phyloP scores from a whole-genome alignment of 2,329 filamentous ascomycete species.

The Dichotomopilus funicola region DNA sequence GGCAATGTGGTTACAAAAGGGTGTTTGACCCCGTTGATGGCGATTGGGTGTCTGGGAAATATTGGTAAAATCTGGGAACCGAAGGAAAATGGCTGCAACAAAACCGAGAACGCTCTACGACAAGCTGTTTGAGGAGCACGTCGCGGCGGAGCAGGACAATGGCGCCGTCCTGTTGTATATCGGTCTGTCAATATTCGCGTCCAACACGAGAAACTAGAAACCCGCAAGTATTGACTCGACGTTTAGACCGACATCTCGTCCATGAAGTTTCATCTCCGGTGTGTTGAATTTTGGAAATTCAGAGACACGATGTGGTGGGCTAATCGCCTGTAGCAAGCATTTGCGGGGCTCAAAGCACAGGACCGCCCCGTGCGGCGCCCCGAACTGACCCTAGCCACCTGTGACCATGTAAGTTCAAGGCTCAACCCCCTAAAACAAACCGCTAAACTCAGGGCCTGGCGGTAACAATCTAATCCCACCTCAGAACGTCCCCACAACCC shows the following conservation, averaged over 20 bases:
- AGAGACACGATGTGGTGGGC: too few relatives aligned
- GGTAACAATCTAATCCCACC: background rate
- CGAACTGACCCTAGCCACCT: constrained; percentile 93
- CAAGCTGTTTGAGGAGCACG: constrained; percentile 92
- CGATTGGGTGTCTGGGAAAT: too few relatives aligned
- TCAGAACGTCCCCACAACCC: constrained; percentile 87
- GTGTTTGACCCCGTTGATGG: too few relatives aligned
- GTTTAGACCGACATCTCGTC: constrained; percentile 73
- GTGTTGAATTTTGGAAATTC: constrained; percentile 32
- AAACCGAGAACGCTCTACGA: constrained; percentile 82
- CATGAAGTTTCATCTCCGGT: constrained; percentile 97
- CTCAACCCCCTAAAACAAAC: background rate
- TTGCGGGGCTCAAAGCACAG: constrained; percentile 89
- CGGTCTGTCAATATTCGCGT: constrained; percentile 28
- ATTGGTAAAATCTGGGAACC: too few relatives aligned
- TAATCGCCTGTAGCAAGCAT: constrained; percentile 65
- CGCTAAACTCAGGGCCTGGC: background rate
- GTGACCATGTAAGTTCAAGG: constrained; percentile 71
- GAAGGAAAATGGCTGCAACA: too few relatives aligned
- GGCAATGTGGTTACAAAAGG: too few relatives aligned
- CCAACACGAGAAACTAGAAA: too few relatives aligned
- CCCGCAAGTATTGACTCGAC: too few relatives aligned
- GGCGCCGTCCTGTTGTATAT: constrained; percentile 92
- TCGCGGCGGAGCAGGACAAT: constrained; percentile 91
- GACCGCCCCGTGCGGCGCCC: constrained; percentile 81